Evolutionary conservation across 169 alveolate species (phyloP).

Genomic region (Plasmodium inui): DNA sequence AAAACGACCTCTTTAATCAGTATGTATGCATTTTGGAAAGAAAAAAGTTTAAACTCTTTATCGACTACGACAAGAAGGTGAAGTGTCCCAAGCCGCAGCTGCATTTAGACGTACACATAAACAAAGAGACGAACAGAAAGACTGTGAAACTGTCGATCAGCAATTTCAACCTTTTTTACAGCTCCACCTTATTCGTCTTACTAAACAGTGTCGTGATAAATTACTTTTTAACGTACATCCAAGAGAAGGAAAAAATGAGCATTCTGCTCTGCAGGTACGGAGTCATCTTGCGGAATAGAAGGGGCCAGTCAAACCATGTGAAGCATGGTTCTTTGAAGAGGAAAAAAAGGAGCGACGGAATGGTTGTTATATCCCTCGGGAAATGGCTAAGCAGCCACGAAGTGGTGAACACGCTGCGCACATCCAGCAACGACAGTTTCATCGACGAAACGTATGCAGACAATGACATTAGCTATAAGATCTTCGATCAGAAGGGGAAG

Average conservation of each 20-base stretch:
- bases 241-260: conserved; percentile 41
- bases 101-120: conserved; percentile 45
- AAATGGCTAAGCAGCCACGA: conserved; percentile 38
- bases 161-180: conserved; percentile 55
- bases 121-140: conserved; percentile 20
- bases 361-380: conserved; percentile 5
- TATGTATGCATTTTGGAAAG: conserved; percentile 51
- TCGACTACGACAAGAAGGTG: conserved; percentile 31
- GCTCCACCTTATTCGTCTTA: conserved; percentile 63
- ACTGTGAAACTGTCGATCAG: conserved; percentile 27
- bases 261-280: background rate
- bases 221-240: conserved; percentile 46
- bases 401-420: conserved; percentile 18
- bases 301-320: background rate
- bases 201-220: conserved; percentile 26
- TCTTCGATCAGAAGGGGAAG: background rate
- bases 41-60: conserved; percentile 47
- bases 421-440: conserved; percentile 5
- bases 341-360: background rate
- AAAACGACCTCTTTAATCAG: conserved; percentile 7
- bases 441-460: background rate
- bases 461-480: background rate
- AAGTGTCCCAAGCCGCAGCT: conserved; percentile 22
- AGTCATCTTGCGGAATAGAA: background rate
- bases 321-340: background rate